These are phyloP conservation scores for Fusarium sp. DNA, from an alignment of 2,329 filamentous ascomycete species.

Conservation along the genomic window DNA sequence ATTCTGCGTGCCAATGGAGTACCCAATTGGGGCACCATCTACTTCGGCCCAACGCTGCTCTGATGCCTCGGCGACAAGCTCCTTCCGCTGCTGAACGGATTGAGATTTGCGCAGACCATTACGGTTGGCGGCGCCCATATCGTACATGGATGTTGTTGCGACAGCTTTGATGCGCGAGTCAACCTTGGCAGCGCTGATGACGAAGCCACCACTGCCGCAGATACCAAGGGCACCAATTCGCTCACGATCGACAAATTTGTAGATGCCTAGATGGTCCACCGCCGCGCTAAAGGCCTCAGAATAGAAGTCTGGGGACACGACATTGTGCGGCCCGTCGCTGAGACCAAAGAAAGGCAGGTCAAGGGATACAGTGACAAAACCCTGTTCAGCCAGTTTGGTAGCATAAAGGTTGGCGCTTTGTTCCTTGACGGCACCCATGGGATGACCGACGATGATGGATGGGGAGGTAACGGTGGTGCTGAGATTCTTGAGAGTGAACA, in stretches of 20 bases:
- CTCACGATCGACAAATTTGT: neutral
- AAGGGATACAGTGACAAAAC: neutral
- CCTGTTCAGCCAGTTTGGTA: constrained; percentile 1
- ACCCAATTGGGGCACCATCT: too few species aligned
- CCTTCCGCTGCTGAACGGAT: neutral
- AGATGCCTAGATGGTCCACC: neutral
- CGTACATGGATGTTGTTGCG: constrained; percentile 6
- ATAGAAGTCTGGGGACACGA: neutral
- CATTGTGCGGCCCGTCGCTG: neutral
- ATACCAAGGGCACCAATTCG: constrained; percentile 3
- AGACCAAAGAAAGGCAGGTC: constrained; percentile 3
- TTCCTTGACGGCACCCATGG: constrained; percentile 11
- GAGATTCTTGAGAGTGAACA: neutral
- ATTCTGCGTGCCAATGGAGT: too few species aligned
- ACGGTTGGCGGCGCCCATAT: neutral
- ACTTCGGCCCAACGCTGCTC: too few species aligned
- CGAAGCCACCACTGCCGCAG: neutral
- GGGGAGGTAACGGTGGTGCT: neutral
- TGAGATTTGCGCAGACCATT: neutral
- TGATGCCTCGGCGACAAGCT: neutral
- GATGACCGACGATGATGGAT: constrained; percentile 1
- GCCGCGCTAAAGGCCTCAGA: constrained; percentile 4
- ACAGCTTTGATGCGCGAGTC: constrained; percentile 1
- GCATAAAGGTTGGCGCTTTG: constrained; percentile 4
- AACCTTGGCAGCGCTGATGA: constrained; percentile 6